Evolutionary conservation across 2,329 filamentous ascomycete genomes (phyloP).

Genomic region (Pseudogymnoascus sp.): DNA sequence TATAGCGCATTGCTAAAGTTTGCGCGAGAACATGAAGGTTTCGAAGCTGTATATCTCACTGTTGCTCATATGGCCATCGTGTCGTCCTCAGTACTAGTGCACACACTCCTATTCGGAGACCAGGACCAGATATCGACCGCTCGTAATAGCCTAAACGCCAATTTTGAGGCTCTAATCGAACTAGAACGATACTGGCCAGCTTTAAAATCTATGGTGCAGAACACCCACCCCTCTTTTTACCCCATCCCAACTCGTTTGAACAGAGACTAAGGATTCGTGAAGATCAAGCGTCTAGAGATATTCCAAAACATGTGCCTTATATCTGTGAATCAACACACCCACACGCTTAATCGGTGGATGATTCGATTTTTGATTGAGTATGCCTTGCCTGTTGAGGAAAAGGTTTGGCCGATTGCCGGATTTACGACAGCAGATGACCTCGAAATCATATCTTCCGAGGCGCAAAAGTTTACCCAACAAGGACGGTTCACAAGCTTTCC

Average conservation of each 20-base stretch:
- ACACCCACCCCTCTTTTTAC: too few relatives aligned
- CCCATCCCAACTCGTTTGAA: too few relatives aligned
- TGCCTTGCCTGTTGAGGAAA: conserved; percentile 12
- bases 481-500: too few relatives aligned
- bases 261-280: neutral
- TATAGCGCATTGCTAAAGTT: conserved; percentile 23
- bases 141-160: conserved; percentile 10
- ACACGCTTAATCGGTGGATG: conserved; percentile 14
- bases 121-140: conserved; percentile 9
- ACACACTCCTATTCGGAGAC: conserved; percentile 27
- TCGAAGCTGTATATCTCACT: conserved; percentile 26
- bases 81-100: conserved; percentile 28
- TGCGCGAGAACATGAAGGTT: conserved; percentile 19
- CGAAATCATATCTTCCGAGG: too few relatives aligned
- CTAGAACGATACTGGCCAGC: conserved; percentile 13
- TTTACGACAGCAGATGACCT: too few relatives aligned
- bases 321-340: conserved; percentile 9
- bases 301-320: conserved; percentile 13
- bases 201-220: conserved; percentile 11
- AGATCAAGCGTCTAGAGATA: conserved; percentile 11
- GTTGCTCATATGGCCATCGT: conserved; percentile 30
- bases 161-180: conserved; percentile 14
- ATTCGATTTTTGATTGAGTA: conserved; percentile 14
- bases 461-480: too few relatives aligned
- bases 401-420: neutral